These are phyloP conservation scores for Phanerochaete sordida DNA, from an alignment of 768 basidiomycete genomes.

Conservation along the genomic window DNA sequence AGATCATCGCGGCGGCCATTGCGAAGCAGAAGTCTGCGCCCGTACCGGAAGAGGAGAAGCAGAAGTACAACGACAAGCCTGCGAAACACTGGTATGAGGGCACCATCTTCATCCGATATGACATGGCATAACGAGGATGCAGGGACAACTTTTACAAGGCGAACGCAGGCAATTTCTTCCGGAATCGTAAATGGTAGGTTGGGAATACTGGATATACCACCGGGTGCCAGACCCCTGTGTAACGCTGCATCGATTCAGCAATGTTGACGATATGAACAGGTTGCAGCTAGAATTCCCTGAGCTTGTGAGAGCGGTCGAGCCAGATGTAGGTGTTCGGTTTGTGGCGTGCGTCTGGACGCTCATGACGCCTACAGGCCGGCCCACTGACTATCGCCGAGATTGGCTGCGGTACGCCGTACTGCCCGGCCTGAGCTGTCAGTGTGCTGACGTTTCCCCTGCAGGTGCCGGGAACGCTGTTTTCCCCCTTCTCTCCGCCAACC, in stretches of 20 bases:
- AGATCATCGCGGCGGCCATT: slow-evolving; percentile 67
- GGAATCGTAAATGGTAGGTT: slow-evolving; percentile 83
- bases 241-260: no score
- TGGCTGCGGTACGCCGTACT: slow-evolving; percentile 68
- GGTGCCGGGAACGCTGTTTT: slow-evolving; percentile 96
- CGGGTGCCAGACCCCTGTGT: slow-evolving; percentile 84
- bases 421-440: neutral
- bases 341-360: neutral
- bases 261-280: slow-evolving; percentile 37
- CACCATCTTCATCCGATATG: no score
- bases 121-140: slow-evolving; percentile 7
- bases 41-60: slow-evolving; percentile 69
- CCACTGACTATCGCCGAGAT: slow-evolving; percentile 76
- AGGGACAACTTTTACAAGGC: slow-evolving; percentile 95
- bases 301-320: slow-evolving; percentile 63
- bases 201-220: neutral
- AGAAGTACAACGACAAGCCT: slow-evolving; percentile 69
- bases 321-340: slow-evolving; percentile 43
- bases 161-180: slow-evolving; percentile 88
- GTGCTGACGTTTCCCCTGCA: slow-evolving; percentile 22
- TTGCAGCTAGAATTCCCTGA: slow-evolving; percentile 94
- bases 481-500: slow-evolving; percentile 78
- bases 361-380: slow-evolving; percentile 56
- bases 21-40: slow-evolving; percentile 68
- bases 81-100: slow-evolving; percentile 68